Evolutionary conservation across 1,284 basidiomycete genomes (phyloP).

Genomic region (Ganoderma boninense): DNA sequence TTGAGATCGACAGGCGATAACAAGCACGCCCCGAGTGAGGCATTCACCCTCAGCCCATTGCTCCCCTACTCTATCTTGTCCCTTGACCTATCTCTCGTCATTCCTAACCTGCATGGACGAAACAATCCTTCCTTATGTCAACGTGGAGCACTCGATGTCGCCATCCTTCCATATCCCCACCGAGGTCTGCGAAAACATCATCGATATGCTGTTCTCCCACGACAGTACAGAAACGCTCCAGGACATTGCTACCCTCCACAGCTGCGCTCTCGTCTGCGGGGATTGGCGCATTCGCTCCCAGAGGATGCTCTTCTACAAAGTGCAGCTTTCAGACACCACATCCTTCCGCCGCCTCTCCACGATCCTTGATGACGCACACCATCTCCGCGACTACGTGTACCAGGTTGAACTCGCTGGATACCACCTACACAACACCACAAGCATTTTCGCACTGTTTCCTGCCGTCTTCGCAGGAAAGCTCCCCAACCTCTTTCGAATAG

Average conservation of each 20-base stretch:
- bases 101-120: too few relatives aligned
- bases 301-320: not conserved
- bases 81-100: too few relatives aligned
- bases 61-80: too few relatives aligned
- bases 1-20: too few relatives aligned
- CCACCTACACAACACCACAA: not conserved
- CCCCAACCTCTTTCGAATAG: not conserved
- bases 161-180: not conserved
- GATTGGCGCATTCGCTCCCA: slow-evolving; percentile 1
- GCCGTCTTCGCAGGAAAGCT: not conserved
- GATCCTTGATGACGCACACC: not conserved
- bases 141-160: not conserved
- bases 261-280: not conserved
- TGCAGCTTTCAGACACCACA: not conserved
- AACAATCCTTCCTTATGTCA: not conserved
- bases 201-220: not conserved
- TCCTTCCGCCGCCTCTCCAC: not conserved
- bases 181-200: slow-evolving; percentile 3
- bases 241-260: not conserved
- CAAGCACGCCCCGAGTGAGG: too few relatives aligned
- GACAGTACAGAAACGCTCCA: not conserved
- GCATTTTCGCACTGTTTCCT: not conserved
- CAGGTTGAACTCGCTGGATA: not conserved
- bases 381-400: not conserved
- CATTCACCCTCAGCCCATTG: too few relatives aligned